These are phyloP conservation scores for Scutellaria minor DNA, from an alignment of 257 asterid genomes.

Conservation along the genomic window DNA sequence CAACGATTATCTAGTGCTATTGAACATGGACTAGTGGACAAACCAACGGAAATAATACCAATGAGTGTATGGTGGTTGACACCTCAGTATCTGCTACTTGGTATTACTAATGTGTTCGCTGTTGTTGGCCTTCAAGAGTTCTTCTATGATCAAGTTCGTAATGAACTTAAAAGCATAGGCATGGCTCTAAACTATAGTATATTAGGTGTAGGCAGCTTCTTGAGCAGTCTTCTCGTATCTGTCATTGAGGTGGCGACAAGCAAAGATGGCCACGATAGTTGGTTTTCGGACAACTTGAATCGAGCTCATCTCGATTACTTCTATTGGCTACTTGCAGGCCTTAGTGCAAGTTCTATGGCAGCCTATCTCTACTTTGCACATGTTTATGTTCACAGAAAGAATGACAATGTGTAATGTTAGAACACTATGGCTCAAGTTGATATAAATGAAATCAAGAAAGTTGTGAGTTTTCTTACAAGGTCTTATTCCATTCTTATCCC, in stretches of 20 bases:
- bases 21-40: constrained; percentile 38
- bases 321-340: constrained; percentile 46
- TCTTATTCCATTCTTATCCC: no score
- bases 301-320: constrained; percentile 57
- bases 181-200: constrained; percentile 49
- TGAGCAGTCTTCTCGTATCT: constrained; percentile 44
- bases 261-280: constrained; percentile 31
- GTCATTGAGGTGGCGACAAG: no score
- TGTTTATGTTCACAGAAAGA: constrained; percentile 40
- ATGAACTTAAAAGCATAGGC: constrained; percentile 48
- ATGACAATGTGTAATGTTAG: not conserved
- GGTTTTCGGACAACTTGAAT: constrained; percentile 53
- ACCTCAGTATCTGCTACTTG: constrained; percentile 52
- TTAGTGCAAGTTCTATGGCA: constrained; percentile 24
- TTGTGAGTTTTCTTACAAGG: no score
- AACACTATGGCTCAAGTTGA: no score
- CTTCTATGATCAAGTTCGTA: constrained; percentile 60
- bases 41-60: constrained; percentile 40
- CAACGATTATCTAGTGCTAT: constrained; percentile 41
- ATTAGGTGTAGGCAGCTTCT: constrained; percentile 50
- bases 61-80: constrained; percentile 67
- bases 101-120: constrained; percentile 43
- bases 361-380: constrained; percentile 41
- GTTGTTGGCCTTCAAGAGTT: not conserved
- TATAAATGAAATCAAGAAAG: no score